A percentile compares a stretch with the other conserved stretches of the same genome.
Conservation (phyloP, 148 eudicot genomes). For the Vaccinium vitisidaea region DNA sequence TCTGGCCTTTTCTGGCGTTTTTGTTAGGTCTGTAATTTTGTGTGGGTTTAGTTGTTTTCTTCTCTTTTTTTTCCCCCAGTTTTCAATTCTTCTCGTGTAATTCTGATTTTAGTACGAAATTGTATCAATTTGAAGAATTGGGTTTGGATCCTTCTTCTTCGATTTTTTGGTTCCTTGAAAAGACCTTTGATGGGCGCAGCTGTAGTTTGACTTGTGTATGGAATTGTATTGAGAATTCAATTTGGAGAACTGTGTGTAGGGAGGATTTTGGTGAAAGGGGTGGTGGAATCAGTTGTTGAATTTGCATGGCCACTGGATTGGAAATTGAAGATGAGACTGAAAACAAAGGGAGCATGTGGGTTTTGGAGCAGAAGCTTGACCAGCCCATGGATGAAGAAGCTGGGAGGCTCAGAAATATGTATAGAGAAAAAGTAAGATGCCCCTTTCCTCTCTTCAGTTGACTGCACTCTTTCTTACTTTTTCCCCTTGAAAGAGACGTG, state of each 20-base stretch:
- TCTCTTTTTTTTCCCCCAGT: not conserved
- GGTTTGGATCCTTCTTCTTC: not conserved
- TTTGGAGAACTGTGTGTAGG: not conserved
- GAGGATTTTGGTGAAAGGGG: not conserved
- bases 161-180: not conserved
- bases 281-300: slow-evolving; percentile 10
- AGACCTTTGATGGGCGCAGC: not conserved
- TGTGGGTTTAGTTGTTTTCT: not conserved
- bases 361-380: slow-evolving; percentile 87
- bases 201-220: not conserved
- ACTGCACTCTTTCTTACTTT: not conserved
- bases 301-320: slow-evolving; percentile 40
- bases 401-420: slow-evolving; percentile 70
- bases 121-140: not conserved
- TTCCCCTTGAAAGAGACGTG: not conserved
- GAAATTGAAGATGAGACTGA: slow-evolving; percentile 44
- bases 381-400: slow-evolving; percentile 97
- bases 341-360: slow-evolving; percentile 84
- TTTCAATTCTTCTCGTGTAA: not conserved
- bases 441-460: not conserved
- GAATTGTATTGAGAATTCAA: not conserved
- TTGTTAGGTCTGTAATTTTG: not conserved
- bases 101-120: not conserved
- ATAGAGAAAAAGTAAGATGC: slow-evolving; percentile 73
- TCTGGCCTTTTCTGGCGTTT: not conserved